A percentile compares a stretch with the other conserved stretches of the same genome.
Conservation (phyloP, 176 grass and related monocot genomes). For the Puccinellia tenuiflora region DNA sequence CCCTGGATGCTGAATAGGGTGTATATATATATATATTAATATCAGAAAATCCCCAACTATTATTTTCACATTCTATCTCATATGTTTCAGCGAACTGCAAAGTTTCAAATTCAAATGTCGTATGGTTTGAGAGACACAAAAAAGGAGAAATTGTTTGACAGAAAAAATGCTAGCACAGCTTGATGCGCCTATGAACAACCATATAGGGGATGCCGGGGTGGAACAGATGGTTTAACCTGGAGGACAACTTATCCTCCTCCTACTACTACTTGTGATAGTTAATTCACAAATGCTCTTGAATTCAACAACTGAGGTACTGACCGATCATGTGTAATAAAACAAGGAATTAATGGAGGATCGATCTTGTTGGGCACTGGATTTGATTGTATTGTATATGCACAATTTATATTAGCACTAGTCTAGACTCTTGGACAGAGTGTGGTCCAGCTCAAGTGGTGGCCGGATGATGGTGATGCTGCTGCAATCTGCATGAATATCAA, state of each 20-base stretch:
- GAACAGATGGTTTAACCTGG: conserved; percentile 1
- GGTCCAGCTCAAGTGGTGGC: conserved; percentile 29
- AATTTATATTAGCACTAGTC: not conserved
- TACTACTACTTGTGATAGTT: not conserved
- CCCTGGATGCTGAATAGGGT: too few species aligned
- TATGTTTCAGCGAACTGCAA: too few species aligned
- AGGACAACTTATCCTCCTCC: not conserved
- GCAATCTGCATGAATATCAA: conserved; percentile 4
- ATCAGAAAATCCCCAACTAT: too few species aligned
- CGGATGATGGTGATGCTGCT: not conserved
- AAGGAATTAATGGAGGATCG: not conserved
- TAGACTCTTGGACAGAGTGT: not conserved
- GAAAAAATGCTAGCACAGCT: too few species aligned
- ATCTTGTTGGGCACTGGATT: conserved; percentile 1
- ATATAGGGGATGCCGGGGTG: too few species aligned
- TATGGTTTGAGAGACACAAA: too few species aligned
- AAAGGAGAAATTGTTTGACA: too few species aligned
- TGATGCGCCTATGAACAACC: too few species aligned
- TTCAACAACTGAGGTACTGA: conserved; percentile 17
- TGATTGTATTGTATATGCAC: not conserved
- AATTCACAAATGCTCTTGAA: not conserved
- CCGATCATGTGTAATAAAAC: conserved; percentile 28
- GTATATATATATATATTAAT: too few species aligned
- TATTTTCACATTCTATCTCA: too few species aligned
- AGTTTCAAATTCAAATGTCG: too few species aligned